Conservation (phyloP, 2,329 filamentous ascomycete species). For the Knufia petricola region DNA sequence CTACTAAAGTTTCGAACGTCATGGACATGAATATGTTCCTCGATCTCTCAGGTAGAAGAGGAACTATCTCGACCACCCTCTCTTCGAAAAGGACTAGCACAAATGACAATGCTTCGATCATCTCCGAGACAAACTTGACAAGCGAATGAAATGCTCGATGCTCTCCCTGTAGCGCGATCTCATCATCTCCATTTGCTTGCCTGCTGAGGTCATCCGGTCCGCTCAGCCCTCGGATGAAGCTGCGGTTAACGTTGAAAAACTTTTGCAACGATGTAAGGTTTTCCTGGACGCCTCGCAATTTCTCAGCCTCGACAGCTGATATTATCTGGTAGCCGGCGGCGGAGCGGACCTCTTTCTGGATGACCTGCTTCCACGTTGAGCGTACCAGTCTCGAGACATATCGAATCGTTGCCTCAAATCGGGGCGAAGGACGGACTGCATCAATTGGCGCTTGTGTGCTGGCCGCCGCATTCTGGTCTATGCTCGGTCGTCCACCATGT, state of each 20-base stretch:
- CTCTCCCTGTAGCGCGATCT: slow-evolving; percentile 84
- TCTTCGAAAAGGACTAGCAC: slow-evolving; percentile 92
- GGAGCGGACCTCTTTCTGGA: slow-evolving; percentile 50
- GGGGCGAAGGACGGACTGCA: slow-evolving; percentile 74
- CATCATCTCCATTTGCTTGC: slow-evolving; percentile 73
- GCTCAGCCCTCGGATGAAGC: slow-evolving; percentile 87
- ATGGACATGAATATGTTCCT: slow-evolving; percentile 63
- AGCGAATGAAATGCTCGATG: slow-evolving; percentile 85
- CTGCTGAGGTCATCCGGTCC: slow-evolving; percentile 76
- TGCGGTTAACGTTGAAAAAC: slow-evolving; percentile 80
- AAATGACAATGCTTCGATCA: slow-evolving; percentile 94
- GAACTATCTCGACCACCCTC: slow-evolving; percentile 76
- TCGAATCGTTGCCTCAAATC: slow-evolving; percentile 77
- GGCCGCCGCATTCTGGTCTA: slow-evolving; percentile 64
- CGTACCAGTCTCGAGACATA: slow-evolving; percentile 84
- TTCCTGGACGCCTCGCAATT: slow-evolving; percentile 68
- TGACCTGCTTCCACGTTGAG: slow-evolving; percentile 73
- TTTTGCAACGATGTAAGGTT: slow-evolving; percentile 67
- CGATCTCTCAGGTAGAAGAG: slow-evolving; percentile 60
- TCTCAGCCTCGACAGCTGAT: slow-evolving; percentile 57
- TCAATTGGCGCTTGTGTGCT: slow-evolving; percentile 60
- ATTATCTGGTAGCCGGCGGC: slow-evolving; percentile 53
- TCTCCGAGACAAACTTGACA: slow-evolving; percentile 74
- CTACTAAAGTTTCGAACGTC: slow-evolving; percentile 83
- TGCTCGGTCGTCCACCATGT: slow-evolving; percentile 75